A percentile compares a stretch with the other conserved stretches of the same genome.
Conservation (phyloP, 345 rosid genomes). For the Dipteronia sinensis region DNA sequence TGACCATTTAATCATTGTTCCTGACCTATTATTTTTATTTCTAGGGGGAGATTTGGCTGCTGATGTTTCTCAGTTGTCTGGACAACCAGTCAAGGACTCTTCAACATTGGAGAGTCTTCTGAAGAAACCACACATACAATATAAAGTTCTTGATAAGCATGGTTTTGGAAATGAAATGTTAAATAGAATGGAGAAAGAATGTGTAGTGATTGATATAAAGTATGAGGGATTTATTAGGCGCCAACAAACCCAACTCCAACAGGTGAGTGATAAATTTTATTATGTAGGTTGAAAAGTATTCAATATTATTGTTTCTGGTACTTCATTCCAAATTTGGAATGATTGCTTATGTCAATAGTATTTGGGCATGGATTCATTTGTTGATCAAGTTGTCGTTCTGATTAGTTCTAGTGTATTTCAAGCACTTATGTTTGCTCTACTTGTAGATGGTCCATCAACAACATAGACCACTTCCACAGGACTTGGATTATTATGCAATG, state of each 20-base stretch:
- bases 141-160: conserved; percentile 74
- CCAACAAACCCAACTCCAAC: conserved; percentile 77
- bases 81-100: conserved; percentile 83
- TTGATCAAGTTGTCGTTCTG: not conserved
- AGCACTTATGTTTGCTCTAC: conserved; percentile 15
- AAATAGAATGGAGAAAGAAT: conserved; percentile 75
- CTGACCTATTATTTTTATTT: conserved; percentile 6
- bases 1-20: not conserved
- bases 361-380: not conserved
- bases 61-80: conserved; percentile 61
- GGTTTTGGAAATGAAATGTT: conserved; percentile 76
- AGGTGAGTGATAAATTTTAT: conserved; percentile 47
- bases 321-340: not conserved
- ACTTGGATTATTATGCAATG: conserved; percentile 89
- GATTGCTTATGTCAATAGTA: not conserved
- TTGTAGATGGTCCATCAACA: conserved; percentile 84
- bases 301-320: not conserved
- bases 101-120: conserved; percentile 84
- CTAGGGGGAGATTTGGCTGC: conserved; percentile 86
- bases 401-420: conserved; percentile 4
- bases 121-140: conserved; percentile 89
- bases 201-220: conserved; percentile 91
- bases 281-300: not conserved
- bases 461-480: conserved; percentile 76
- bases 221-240: conserved; percentile 93